Conservation (phyloP, 495 filamentous ascomycete species). For the Tetracladium marchalianum region DNA sequence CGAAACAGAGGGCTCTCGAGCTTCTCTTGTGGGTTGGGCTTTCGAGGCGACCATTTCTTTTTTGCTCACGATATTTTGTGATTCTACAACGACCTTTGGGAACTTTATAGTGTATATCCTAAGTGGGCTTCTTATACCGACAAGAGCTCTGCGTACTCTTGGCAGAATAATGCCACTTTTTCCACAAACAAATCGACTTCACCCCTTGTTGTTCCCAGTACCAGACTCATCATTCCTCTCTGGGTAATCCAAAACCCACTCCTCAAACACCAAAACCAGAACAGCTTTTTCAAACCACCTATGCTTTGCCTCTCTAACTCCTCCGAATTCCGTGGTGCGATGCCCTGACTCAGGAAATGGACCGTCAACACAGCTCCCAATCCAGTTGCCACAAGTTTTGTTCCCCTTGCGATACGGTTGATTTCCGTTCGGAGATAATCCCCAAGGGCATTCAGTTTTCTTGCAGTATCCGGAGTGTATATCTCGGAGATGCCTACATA, state of each 20-base stretch:
- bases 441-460: conserved; percentile 27
- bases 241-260: conserved; percentile 11
- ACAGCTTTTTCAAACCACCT: neutral
- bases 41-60: too few relatives aligned
- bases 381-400: conserved; percentile 28
- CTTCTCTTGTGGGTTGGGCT: too few relatives aligned
- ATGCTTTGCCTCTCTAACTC: too few relatives aligned
- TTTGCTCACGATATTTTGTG: too few relatives aligned
- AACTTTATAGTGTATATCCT: too few relatives aligned
- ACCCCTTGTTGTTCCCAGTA: conserved; percentile 6
- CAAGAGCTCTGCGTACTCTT: too few relatives aligned
- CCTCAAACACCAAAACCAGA: conserved; percentile 9
- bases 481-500: conserved; percentile 29
- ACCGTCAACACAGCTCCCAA: conserved; percentile 30
- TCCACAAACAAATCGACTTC: conserved; percentile 3
- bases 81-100: too few relatives aligned
- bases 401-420: conserved; percentile 22
- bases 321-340: too few relatives aligned
- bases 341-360: conserved; percentile 22
- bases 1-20: too few relatives aligned
- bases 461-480: conserved; percentile 27
- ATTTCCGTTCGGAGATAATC: conserved; percentile 25
- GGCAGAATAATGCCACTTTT: too few relatives aligned
- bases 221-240: conserved; percentile 11
- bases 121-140: too few relatives aligned